Conservation (phyloP, 192 early-diverging fungal genomes). For the Jimgerdemannia lactiflua region DNA sequence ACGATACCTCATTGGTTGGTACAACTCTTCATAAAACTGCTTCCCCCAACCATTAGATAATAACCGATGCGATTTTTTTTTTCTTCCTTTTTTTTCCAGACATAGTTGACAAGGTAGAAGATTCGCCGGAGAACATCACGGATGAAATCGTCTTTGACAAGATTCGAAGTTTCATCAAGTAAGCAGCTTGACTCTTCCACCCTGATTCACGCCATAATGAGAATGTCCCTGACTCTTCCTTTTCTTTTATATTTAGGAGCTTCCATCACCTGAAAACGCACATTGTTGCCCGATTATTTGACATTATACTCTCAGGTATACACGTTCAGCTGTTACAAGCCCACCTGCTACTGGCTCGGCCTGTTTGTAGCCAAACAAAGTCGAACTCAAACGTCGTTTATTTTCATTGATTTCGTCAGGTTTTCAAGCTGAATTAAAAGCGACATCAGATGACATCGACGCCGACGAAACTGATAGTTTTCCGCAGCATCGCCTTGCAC, state of each 20-base stretch:
- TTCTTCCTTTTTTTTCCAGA: slow-evolving; percentile 17
- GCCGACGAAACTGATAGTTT: slow-evolving; percentile 70
- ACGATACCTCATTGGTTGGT: slow-evolving; percentile 44
- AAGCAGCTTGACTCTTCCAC: slow-evolving; percentile 5
- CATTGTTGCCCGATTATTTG: slow-evolving; percentile 55
- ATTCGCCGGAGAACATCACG: slow-evolving; percentile 36
- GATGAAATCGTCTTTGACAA: slow-evolving; percentile 53
- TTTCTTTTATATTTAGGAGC: slow-evolving; percentile 32
- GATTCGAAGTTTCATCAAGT: slow-evolving; percentile 74
- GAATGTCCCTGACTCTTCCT: not conserved
- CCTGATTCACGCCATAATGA: too few relatives aligned
- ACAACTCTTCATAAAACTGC: not conserved
- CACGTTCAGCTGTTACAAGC: not conserved
- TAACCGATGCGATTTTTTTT: not conserved
- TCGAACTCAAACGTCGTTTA: not conserved
- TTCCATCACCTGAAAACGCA: slow-evolving; percentile 44
- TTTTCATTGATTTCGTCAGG: slow-evolving; percentile 30
- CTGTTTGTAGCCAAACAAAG: not conserved
- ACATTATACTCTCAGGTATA: slow-evolving; percentile 69
- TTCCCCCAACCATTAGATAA: too few relatives aligned
- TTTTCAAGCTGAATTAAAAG: slow-evolving; percentile 62
- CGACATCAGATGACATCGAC: slow-evolving; percentile 56
- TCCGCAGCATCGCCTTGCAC: slow-evolving; percentile 54
- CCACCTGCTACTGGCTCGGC: too few relatives aligned
- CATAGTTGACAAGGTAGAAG: slow-evolving; percentile 43